Evolutionary conservation across 495 filamentous ascomycete genomes (phyloP), one percentile per base, ranked within the genome.

Genomic region (Daldinia decipiens): DNA sequence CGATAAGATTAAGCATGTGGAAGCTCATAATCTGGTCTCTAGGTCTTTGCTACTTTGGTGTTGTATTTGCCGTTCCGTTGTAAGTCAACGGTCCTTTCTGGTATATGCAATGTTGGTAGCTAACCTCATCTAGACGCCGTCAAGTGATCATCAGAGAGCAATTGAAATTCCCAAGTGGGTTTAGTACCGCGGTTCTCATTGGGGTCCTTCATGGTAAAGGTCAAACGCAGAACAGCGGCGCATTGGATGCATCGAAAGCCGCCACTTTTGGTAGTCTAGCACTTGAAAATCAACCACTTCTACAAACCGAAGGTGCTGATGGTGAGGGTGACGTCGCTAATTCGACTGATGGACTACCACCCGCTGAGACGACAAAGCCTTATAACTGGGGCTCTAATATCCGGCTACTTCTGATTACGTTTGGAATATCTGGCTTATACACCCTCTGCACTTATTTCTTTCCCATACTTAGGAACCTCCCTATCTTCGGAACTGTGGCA

Each of bases 391-490:
- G 77, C 29, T 70, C 80, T 21, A 88, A 87, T 50, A 84, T 88
- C 19, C 77, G 75, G 63, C 65, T 90, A 19, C 74, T 90, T 43
- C 62, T 87, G 13, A 67, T 82, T 32, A 86, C 85, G 15, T 86
- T 87, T 74, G 74, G 82, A 3, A 76, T 86, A 26, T 88, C 85
- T 3, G 84, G 84, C 1, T 11, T 85, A 13, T 91, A 87, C 71
- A 98, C 96, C 1, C 80, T 98, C n/a, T 84, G 89, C 15, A 94
- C 93, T 0, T 98, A 97, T 76, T 99, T 99, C 78, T 84, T 98
- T 34, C 96, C 95, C 0, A 82, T 94, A 38, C 81, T 98, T 29
- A 89, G 93, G 19, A 88, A 92, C 71, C 82, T 99, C 39, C 95
- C 96, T 4, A 82, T 99, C 38, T 91, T 98, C 70, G 95, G 95